Evolutionary conservation across 2,329 filamentous ascomycete genomes (phyloP).

Genomic region (Calonectria ilicicola): DNA sequence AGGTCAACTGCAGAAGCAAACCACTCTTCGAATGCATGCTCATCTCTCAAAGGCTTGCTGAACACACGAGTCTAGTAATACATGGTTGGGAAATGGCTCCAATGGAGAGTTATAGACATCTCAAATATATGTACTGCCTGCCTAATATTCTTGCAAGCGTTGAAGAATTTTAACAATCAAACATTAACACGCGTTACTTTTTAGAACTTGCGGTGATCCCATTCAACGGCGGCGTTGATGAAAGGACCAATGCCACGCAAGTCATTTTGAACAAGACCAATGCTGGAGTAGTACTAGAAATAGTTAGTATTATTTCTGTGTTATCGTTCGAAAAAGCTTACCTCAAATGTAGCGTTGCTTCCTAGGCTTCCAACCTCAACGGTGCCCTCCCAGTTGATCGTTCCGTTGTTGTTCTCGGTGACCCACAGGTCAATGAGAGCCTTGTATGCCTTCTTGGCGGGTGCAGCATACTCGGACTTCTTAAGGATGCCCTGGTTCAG

Average conservation of each 20-base stretch:
- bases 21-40: neutral
- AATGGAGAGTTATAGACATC: neutral
- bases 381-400: slow-evolving; percentile 63
- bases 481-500: slow-evolving; percentile 44
- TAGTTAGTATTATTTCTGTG: neutral
- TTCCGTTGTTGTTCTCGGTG: slow-evolving; percentile 58
- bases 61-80: neutral
- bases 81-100: neutral
- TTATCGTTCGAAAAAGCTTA: slow-evolving; percentile 37
- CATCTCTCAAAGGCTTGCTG: neutral
- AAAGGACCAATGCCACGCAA: slow-evolving; percentile 46
- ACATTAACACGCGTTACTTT: neutral
- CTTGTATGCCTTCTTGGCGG: slow-evolving; percentile 43
- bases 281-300: slow-evolving; percentile 43
- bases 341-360: slow-evolving; percentile 62
- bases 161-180: neutral
- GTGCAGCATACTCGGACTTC: slow-evolving; percentile 29
- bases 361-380: slow-evolving; percentile 64
- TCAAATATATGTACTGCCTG: neutral
- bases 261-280: slow-evolving; percentile 42
- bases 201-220: slow-evolving; percentile 34
- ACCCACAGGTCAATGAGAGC: slow-evolving; percentile 59
- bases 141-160: neutral
- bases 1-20: neutral
- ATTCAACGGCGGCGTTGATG: slow-evolving; percentile 44